Conservation (phyloP, 257 asterid genomes). For the Oldenlandia corymbosa region DNA sequence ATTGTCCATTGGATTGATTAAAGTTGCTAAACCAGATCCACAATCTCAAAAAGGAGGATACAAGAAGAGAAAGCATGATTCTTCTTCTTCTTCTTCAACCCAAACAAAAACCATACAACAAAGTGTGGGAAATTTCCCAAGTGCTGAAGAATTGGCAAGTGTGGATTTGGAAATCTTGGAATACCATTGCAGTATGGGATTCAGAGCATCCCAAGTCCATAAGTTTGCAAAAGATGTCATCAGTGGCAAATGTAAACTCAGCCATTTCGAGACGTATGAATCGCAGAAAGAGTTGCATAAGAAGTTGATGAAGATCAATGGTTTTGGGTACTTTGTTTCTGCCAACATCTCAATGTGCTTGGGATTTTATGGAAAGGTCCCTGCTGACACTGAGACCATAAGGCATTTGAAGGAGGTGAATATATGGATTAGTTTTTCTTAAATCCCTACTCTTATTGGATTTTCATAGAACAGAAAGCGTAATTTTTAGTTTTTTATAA, state of each 20-base stretch:
- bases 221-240: slow-evolving; percentile 1
- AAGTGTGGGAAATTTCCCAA: slow-evolving; percentile 7
- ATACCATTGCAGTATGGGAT: slow-evolving; percentile 1
- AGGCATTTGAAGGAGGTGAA: slow-evolving; percentile 6
- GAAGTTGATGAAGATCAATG: background rate
- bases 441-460: background rate
- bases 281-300: background rate
- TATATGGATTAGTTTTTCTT: too few relatives aligned
- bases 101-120: too few relatives aligned
- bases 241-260: background rate
- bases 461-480: background rate
- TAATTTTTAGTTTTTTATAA: too few relatives aligned
- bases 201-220: background rate
- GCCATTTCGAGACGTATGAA: background rate
- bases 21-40: too few relatives aligned
- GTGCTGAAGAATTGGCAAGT: background rate
- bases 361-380: slow-evolving; percentile 4
- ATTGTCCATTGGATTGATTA: background rate
- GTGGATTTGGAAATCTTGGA: background rate
- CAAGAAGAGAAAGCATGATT: background rate
- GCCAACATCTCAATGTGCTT: slow-evolving; percentile 11
- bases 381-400: slow-evolving; percentile 9
- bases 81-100: too few relatives aligned
- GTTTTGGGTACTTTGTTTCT: background rate
- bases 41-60: background rate